A percentile compares a stretch with the other conserved stretches of the same genome.
Conservation (phyloP, 768 basidiomycete species). For the Panus rudis region DNA sequence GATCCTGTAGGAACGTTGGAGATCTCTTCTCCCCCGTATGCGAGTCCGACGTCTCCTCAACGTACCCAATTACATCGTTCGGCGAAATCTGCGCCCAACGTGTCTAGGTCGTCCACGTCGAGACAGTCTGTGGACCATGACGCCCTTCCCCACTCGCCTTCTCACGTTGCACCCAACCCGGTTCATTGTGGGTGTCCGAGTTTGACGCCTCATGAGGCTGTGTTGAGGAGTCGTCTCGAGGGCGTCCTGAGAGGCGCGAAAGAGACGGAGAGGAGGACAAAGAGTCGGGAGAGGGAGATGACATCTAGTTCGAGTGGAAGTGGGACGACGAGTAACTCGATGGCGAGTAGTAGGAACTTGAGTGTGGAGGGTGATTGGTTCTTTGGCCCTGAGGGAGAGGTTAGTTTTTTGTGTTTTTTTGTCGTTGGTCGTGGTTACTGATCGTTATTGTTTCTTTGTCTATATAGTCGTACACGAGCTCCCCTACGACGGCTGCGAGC, state of each 20-base stretch:
- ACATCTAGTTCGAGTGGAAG: conserved; percentile 16
- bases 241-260: conserved; percentile 35
- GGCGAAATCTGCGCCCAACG: conserved; percentile 15
- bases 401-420: conserved; percentile 4
- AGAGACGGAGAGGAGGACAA: conserved; percentile 10
- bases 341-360: conserved; percentile 23
- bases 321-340: conserved; percentile 16
- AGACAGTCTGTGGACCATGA: neutral
- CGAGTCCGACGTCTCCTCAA: conserved; percentile 16
- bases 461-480: neutral
- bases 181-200: too few species aligned
- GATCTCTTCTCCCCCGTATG: conserved; percentile 2
- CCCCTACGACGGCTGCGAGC: neutral
- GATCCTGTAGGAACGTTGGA: neutral
- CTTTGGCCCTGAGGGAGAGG: conserved; percentile 10
- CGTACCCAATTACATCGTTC: conserved; percentile 19
- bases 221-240: conserved; percentile 46
- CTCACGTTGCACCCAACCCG: neutral
- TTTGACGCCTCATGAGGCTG: conserved; percentile 45
- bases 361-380: conserved; percentile 23
- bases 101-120: conserved; percentile 2
- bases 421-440: neutral
- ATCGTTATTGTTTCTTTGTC: neutral
- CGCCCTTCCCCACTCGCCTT: neutral
- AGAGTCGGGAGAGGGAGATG: conserved; percentile 13